Evolutionary conservation across 768 basidiomycete genomes (phyloP), one percentile per base, ranked within the genome.

Genomic region (Boletellus emodensis): DNA sequence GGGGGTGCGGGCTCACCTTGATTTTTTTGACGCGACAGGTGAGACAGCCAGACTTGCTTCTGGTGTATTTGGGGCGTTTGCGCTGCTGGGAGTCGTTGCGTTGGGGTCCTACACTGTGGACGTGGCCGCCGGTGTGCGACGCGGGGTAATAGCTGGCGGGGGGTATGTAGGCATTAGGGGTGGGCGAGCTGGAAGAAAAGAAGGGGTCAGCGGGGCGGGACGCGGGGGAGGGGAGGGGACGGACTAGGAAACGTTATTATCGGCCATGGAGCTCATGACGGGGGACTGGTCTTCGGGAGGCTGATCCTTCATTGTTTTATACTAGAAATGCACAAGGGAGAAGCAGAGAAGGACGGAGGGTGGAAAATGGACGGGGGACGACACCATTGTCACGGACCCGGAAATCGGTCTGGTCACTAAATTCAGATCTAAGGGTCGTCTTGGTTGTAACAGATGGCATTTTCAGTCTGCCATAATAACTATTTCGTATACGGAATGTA

Each of bases 1-100:
- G 2, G 49, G n/a, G 37, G 41, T 48, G 48, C 13, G 33, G 48
- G 64, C 78, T 47, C 55, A 89, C 90, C 81, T 96, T 96, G 63
- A 97, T 91, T 77, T 95, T 90, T 77, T 94, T 94, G 55, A 83
- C 81, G 60, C 94, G 81, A 78, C 94, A 97, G 38, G 90, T 94
- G 65, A 95, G 72, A 66, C 94, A 97, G 20, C 94, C 94, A 1
- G 92, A 93, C 74, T 95, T 94, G 71, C 89, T 91, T 60, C 94
- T 81, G 55, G 90, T 92, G 61, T 94, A 94, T 75, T 96, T 96
- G 43, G 90, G 90, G 33, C 90, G 85, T 66, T 90, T 90, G 52
- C 89, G 79, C 60, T 75, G 73, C n/a, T 78, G 75, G 14, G 75
- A 61, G 22, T 75, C 86, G 33, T 69, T 70, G 45, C 78, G 76